A percentile compares a stretch with the other conserved stretches of the same genome.
These are phyloP conservation scores for Vitis hybrid DNA, from an alignment of 177 flowering plant species.

Conservation along the genomic window DNA sequence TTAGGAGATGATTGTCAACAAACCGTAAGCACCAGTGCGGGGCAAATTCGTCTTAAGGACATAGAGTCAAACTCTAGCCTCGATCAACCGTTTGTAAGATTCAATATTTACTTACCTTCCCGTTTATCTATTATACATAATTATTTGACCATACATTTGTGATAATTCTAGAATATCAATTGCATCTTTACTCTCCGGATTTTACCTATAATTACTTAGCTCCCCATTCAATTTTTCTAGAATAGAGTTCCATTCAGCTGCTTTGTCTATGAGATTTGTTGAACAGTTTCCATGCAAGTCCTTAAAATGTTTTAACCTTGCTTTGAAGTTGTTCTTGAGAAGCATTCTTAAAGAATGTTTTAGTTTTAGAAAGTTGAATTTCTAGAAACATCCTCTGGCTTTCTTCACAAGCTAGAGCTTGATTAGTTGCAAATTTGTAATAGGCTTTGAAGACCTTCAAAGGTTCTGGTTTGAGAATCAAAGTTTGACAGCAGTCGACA, in stretches of 20 bases:
- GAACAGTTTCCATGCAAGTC: constrained; percentile 27
- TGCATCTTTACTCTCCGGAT: too few species aligned
- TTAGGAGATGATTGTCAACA: too few species aligned
- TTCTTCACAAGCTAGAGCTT: constrained; percentile 42
- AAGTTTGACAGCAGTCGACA: constrained; percentile 30
- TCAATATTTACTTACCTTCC: too few species aligned
- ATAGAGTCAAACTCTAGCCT: too few species aligned
- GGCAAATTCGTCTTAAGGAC: too few species aligned
- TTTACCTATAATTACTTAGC: constrained; percentile 10
- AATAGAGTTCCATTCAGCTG: constrained; percentile 40
- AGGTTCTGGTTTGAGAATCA: constrained; percentile 43
- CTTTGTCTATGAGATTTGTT: constrained; percentile 29
- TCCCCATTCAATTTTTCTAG: constrained; percentile 24
- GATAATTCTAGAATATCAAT: too few species aligned
- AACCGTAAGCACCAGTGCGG: too few species aligned
- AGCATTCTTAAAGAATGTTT: constrained; percentile 24
- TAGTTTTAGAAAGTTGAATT: constrained; percentile 36
- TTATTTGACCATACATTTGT: too few species aligned
- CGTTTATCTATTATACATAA: too few species aligned
- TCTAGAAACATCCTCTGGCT: constrained; percentile 33
- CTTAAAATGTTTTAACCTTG: constrained; percentile 12
- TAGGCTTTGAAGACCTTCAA: constrained; percentile 32
- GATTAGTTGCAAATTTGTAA: constrained; percentile 28
- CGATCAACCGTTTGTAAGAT: too few species aligned
- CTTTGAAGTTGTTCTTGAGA: constrained; percentile 25